phyloP scores from a whole-genome alignment of 2,329 filamentous ascomycete species.

The Diaporthe vaccinii region DNA sequence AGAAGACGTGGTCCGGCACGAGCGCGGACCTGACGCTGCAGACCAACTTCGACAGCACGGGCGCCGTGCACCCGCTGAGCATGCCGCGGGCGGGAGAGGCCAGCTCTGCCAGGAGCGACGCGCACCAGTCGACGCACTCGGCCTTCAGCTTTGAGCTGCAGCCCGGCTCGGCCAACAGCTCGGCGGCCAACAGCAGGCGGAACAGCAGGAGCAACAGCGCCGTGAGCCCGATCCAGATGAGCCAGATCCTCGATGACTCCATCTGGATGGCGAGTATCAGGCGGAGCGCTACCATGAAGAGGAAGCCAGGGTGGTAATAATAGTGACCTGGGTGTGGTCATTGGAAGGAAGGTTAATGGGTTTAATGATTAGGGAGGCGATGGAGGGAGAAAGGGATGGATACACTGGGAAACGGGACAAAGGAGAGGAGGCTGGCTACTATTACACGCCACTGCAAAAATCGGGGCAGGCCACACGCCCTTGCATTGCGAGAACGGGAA shows the following conservation, averaged over 20 bases:
- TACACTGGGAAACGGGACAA: background rate
- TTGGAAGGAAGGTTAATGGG: conserved; percentile 22
- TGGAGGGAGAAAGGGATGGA: background rate
- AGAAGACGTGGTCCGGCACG: conserved; percentile 59
- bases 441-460: conserved; percentile 1
- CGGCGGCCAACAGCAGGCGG: conserved; percentile 47
- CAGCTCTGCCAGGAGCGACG: conserved; percentile 51
- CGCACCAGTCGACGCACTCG: conserved; percentile 60
- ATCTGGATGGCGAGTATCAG: conserved; percentile 95
- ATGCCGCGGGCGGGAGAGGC: conserved; percentile 61
- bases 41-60: conserved; percentile 48
- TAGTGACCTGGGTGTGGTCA: background rate
- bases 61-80: conserved; percentile 64
- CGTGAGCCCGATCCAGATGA: conserved; percentile 82
- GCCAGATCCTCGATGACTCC: conserved; percentile 88
- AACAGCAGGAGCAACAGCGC: conserved; percentile 75
- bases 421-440: conserved; percentile 4
- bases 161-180: conserved; percentile 52
- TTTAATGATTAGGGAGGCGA: background rate
- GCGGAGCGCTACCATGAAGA: conserved; percentile 80
- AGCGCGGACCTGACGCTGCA: conserved; percentile 59
- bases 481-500: background rate
- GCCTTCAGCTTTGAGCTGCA: conserved; percentile 72
- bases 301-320: conserved; percentile 41
- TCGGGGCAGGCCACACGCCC: background rate